These are phyloP conservation scores for Arthromyces matolae DNA, from an alignment of 768 basidiomycete species.

Conservation along the genomic window DNA sequence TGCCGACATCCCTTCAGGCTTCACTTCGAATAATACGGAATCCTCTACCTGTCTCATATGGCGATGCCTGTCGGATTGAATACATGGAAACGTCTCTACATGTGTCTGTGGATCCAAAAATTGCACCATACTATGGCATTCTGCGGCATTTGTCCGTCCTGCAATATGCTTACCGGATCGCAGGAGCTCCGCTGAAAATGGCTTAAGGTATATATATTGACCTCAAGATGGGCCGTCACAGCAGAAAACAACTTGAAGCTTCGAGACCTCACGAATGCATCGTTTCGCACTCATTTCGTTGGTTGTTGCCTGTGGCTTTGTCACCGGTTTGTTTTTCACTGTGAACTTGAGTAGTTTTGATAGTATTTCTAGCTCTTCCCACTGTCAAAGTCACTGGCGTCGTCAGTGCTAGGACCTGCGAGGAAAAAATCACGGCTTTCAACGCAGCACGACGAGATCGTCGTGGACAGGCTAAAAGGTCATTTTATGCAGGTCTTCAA, in stretches of 20 bases:
- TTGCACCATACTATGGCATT: no score
- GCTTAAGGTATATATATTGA: no score
- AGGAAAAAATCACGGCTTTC: constrained; percentile 14
- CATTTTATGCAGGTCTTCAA: constrained; percentile 9
- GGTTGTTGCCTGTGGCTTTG: constrained; percentile 9
- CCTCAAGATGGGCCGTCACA: neutral
- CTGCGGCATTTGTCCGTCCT: no score
- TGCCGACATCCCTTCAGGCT: neutral
- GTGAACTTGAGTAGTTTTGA: neutral
- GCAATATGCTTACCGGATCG: no score
- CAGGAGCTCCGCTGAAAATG: no score
- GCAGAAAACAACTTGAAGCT: neutral
- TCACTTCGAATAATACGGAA: no score
- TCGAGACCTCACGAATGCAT: constrained; percentile 6
- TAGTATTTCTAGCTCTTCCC: constrained; percentile 4
- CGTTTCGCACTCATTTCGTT: constrained; percentile 12
- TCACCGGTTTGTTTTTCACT: constrained; percentile 5
- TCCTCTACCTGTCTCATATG: no score
- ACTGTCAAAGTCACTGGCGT: neutral
- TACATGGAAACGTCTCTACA: no score
- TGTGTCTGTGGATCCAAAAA: no score
- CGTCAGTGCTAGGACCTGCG: constrained; percentile 10
- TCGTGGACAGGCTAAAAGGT: constrained; percentile 14
- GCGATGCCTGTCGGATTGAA: no score
- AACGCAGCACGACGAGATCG: constrained; percentile 18